Evolutionary conservation across 1,139 yeast genomes (phyloP).

Genomic region (Pichia kudriavzevii): DNA sequence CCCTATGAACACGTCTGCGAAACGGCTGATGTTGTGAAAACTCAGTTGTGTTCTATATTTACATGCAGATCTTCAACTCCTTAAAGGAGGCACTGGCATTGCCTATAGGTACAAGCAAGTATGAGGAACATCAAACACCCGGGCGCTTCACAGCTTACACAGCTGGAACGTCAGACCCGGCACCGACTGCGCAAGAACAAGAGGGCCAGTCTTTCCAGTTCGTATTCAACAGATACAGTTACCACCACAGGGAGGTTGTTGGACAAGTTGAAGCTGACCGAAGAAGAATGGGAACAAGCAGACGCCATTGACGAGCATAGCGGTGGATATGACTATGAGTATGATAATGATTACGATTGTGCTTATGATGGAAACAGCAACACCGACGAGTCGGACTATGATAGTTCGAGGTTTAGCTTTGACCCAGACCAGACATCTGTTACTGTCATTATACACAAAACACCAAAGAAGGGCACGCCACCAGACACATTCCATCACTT

Average conservation of each 20-base stretch:
- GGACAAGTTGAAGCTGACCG: slow-evolving; percentile 32
- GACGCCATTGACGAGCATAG: neutral
- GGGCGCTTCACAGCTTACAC: slow-evolving; percentile 11
- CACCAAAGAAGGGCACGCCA: too few relatives aligned
- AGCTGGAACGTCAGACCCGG: slow-evolving; percentile 6
- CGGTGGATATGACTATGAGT: neutral
- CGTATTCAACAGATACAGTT: slow-evolving; percentile 27
- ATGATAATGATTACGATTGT: neutral
- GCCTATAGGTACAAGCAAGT: too few relatives aligned
- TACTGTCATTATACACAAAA: too few relatives aligned
- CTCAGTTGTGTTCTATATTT: too few relatives aligned
- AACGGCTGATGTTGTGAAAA: too few relatives aligned
- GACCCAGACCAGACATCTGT: too few relatives aligned
- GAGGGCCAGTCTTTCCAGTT: slow-evolving; percentile 24
- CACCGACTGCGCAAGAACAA: neutral
- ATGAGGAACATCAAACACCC: too few relatives aligned
- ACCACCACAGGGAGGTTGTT: slow-evolving; percentile 31
- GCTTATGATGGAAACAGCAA: neutral
- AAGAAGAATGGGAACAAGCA: slow-evolving; percentile 22
- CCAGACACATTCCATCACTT: slow-evolving; percentile 17
- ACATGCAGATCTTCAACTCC: too few relatives aligned
- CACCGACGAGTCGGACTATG: too few relatives aligned
- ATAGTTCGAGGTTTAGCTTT: too few relatives aligned
- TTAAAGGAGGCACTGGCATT: too few relatives aligned
- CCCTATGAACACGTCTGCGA: too few relatives aligned